phyloP scores from a whole-genome alignment of 441 rosid species.

The Melastoma candidum region DNA sequence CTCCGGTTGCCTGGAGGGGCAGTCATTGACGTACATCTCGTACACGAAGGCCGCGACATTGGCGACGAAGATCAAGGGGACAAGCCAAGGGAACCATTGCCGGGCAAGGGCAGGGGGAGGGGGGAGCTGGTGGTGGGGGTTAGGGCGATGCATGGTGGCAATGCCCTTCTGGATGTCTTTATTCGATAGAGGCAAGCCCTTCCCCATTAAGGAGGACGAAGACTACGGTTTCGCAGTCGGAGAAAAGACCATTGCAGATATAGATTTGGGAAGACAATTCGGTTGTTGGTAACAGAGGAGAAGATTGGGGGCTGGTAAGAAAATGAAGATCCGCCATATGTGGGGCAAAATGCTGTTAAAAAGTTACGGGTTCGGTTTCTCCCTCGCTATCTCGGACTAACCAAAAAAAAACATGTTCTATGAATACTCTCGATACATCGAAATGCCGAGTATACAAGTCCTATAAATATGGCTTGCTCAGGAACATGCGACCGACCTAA shows the following conservation, averaged over 20 bases:
- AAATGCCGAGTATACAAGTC: not conserved
- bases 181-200: constrained; percentile 6
- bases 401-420: not conserved
- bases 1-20: constrained; percentile 33
- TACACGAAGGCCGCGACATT: constrained; percentile 34
- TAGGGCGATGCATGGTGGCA: constrained; percentile 4
- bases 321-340: constrained; percentile 9
- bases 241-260: not conserved
- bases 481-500: too few species aligned
- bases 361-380: constrained; percentile 7
- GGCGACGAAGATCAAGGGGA: constrained; percentile 41
- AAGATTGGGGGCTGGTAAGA: constrained; percentile 4
- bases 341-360: too few species aligned
- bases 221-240: constrained; percentile 13
- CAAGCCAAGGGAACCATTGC: constrained; percentile 58
- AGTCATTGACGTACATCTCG: constrained; percentile 60
- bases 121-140: constrained; percentile 6
- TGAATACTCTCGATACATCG: not conserved
- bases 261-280: not conserved
- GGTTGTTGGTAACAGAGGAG: not conserved
- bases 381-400: constrained; percentile 2
- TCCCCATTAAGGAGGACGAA: constrained; percentile 19
- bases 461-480: not conserved
- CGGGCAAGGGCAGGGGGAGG: constrained; percentile 27
- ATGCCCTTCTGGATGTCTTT: constrained; percentile 15